These are phyloP conservation scores for Dactylellina sp. DNA, from an alignment of 2,329 filamentous ascomycete species.

Conservation along the genomic window DNA sequence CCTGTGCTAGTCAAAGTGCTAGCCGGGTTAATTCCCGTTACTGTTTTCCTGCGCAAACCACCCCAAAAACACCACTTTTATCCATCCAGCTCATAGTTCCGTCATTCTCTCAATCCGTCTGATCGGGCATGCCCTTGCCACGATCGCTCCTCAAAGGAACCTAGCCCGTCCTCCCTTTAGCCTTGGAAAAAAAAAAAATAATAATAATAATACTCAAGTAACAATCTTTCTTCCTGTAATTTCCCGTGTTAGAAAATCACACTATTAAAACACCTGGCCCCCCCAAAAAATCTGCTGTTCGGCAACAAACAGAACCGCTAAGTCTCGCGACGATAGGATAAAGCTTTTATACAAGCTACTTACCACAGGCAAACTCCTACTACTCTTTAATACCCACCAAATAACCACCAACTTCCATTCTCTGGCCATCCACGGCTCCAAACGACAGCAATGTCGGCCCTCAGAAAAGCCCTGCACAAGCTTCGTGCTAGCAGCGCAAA, in stretches of 20 bases:
- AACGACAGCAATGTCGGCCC: conserved; percentile 53
- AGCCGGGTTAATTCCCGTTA: conserved; percentile 32
- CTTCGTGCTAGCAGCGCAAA: conserved; percentile 29
- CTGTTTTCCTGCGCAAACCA: conserved; percentile 43
- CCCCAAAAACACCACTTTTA: not conserved
- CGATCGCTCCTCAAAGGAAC: not conserved
- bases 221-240: no score
- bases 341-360: no score
- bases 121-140: not conserved
- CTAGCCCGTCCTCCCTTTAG: not conserved
- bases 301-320: no score
- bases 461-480: conserved; percentile 53
- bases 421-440: not conserved
- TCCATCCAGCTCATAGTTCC: conserved; percentile 9
- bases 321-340: no score
- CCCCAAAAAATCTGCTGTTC: no score
- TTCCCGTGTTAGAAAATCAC: no score
- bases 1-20: no score
- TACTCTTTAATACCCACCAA: not conserved
- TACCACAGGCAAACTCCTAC: no score
- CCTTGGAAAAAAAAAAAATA: not conserved
- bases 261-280: no score
- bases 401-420: no score
- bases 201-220: not conserved
- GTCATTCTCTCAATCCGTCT: not conserved